phyloP scores from a whole-genome alignment of 2,329 filamentous ascomycete genomes.

The Stachybotrys chartarum region DNA sequence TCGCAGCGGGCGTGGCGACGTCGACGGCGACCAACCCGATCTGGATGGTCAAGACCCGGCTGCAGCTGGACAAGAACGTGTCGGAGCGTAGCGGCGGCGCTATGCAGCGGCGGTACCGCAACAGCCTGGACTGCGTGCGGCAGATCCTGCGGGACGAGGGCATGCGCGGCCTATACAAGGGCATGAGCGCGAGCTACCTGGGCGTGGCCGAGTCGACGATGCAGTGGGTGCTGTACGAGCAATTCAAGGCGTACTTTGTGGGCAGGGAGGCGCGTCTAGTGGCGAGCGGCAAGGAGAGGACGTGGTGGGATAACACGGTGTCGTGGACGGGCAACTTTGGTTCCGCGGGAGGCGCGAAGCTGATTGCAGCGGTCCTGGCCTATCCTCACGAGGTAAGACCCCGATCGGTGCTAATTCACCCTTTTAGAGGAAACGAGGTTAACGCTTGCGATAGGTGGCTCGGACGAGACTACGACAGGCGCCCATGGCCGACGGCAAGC shows the following conservation, averaged over 20 bases:
- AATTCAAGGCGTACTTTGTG: constrained; percentile 72
- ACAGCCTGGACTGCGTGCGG: constrained; percentile 79
- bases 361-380: constrained; percentile 74
- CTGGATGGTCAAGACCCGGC: constrained; percentile 88
- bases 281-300: constrained; percentile 55
- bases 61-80: constrained; percentile 85
- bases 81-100: constrained; percentile 51
- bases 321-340: constrained; percentile 73
- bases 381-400: constrained; percentile 78
- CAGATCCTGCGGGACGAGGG: constrained; percentile 80
- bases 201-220: constrained; percentile 85
- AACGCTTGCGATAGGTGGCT: constrained; percentile 48
- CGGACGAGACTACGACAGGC: constrained; percentile 80
- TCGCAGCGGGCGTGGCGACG: constrained; percentile 74
- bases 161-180: constrained; percentile 75
- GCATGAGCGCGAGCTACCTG: constrained; percentile 84
- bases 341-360: constrained; percentile 77
- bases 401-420: constrained; percentile 12
- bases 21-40: constrained; percentile 93
- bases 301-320: constrained; percentile 65
- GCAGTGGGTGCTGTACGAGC: constrained; percentile 93
- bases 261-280: constrained; percentile 52
- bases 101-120: constrained; percentile 66
- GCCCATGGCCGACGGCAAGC: constrained; percentile 61
- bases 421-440: background rate